Evolutionary conservation across 805 yeast species (phyloP), one percentile per base, ranked within the genome.

Genomic region (Novakomyces olei): DNA sequence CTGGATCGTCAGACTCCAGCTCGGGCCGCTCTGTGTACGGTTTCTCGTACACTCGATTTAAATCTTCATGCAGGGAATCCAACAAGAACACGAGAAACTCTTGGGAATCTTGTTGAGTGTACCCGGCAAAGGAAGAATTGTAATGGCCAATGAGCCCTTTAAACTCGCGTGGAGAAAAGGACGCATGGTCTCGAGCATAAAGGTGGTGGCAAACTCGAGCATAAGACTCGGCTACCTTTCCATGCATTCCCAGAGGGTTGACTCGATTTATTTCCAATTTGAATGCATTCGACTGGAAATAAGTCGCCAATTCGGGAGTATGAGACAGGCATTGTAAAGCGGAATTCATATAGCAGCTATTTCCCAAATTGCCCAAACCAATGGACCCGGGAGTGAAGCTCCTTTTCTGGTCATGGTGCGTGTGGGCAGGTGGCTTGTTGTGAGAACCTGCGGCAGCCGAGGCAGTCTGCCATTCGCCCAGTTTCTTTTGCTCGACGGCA

Each of bases 261-360:
- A 61, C 57, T 3, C 52, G 41, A 46, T 88, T 88, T 31, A 85
- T 53, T 44, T 85, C 96, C 2, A 50, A 49, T 40, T 63, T 58
- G 47, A 58, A 76, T 10, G 65, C 56, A 34, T 67, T 65, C 44
- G 63, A 66, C 24, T 72, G 53, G 44, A 85, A 88, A 47, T 80
- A 85, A 27, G 69, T 61, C 6, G 72, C 66, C 17, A 88, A 51
- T 49, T 80, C 93, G 1, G 92, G 92, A 8, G 83, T 63, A 46
- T 85, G 96, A 0, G 69, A 64, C 27, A 85, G 54, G 45, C 95
- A 85, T 47, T 88, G 96, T 29, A 85, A 54, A 0, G 94, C 94
- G 6, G 92, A 77, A 50, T 80, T 81, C 95, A 83, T 81, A 50
- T 80, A 83, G 50, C 95, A 83, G 0, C 92, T 72, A 48, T 83